Percentiles rank a stretch among this genome's conserved stretches.
Conservation (phyloP, 2,329 filamentous ascomycete genomes). For the Fusarium sp. region DNA sequence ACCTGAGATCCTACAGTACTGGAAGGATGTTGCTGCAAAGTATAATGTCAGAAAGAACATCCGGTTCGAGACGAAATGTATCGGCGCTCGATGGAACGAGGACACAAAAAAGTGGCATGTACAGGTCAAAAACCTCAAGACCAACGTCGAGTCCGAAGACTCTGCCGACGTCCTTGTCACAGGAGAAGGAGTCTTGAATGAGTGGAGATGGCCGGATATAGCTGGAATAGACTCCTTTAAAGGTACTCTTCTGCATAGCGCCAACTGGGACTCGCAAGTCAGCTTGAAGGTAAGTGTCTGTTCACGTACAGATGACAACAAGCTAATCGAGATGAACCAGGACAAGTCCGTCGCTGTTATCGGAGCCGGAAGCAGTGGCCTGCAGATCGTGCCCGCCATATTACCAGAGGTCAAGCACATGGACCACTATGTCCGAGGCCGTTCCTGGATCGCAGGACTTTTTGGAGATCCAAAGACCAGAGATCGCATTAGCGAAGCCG, state of each 20-base stretch:
- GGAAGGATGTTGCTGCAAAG: conserved; percentile 10
- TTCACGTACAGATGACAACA: no score
- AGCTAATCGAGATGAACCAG: not conserved
- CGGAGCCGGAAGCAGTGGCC: conserved; percentile 17
- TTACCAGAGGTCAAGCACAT: conserved; percentile 13
- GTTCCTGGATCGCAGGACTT: conserved; percentile 15
- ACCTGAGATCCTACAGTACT: conserved; percentile 18
- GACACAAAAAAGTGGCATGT: conserved; percentile 11
- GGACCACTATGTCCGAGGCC: conserved; percentile 20
- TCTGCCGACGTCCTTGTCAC: conserved; percentile 13
- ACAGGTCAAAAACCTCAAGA: conserved; percentile 13
- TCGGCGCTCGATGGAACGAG: conserved; percentile 1
- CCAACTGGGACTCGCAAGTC: conserved; percentile 9
- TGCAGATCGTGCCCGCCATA: conserved; percentile 18
- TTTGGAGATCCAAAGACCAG: conserved; percentile 16
- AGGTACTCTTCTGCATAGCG: conserved; percentile 11
- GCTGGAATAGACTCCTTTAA: conserved; percentile 2
- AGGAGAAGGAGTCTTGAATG: conserved; percentile 17
- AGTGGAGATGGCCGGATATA: conserved; percentile 26
- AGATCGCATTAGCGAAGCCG: conserved; percentile 10
- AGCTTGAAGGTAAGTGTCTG: not conserved
- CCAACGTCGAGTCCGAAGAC: conserved; percentile 1
- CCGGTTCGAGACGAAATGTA: conserved; percentile 13
- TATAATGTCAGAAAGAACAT: conserved; percentile 10
- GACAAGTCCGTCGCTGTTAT: conserved; percentile 13